Evolutionary conservation across 164 flowering plant species (phyloP), one percentile per base, ranked within the genome.

Genomic region (Echeveria elegans): DNA sequence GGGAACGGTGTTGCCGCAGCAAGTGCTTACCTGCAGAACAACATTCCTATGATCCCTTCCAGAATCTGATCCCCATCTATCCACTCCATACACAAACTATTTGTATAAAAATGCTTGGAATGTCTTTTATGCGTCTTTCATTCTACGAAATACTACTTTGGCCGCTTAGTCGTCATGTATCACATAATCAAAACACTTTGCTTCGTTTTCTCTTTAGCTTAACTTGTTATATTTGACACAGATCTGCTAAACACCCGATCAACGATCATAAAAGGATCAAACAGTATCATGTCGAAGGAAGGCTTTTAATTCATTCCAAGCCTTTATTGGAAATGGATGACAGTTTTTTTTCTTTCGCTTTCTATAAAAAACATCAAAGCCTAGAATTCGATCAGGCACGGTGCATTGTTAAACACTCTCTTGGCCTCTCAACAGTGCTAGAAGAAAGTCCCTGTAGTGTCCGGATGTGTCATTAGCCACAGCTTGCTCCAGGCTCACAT

Each of bases 1-100:
- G 98, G 97, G 60, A 90, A 92, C 66, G 98, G 97, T 30, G 90
- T 90, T 38, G 97, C 82, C 31, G 98, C 98, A 41, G 97, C 97
- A 8, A 66, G 75, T 73, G 87, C 97, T 45, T 93, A 77, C 75
- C 73, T 93, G 71, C 92, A 84, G 77, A 90, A 86, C 80, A 76
- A 61, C 71, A 83, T 71, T 32, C 97, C 98, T 0, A 48, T 90
- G 81, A 93, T 93, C 66, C 76, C 88, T 71, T 93, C 98, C 29
- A 84, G 98, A 83, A 83, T 93, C 68, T 93, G 78, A 83, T 47
- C 28, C 34, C 29, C 15, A 34, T 47, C 15, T 8, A 47, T n/a
- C n/a, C n/a, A n/a, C n/a, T 18, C 67, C 26, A 37, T 62, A 52
- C 67, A 53, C 65, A 63, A 19, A 19, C 65, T 28, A 21, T 40